Base-by-base conservation (phyloP, 2,329 filamentous ascomycete species). In the Hymenoscyphus albidus region DNA sequence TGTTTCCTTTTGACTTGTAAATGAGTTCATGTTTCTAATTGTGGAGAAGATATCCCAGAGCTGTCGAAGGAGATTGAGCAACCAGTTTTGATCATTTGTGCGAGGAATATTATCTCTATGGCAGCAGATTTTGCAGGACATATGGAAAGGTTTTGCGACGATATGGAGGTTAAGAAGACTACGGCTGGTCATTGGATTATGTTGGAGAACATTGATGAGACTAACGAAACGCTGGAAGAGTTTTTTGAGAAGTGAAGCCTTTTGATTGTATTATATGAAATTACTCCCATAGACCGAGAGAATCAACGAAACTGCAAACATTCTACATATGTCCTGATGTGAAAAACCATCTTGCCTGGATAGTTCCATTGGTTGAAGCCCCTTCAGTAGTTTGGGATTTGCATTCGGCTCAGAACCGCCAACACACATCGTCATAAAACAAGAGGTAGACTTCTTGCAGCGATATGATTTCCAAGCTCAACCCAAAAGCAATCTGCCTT, bases 181-280 rank as follows among this genome's bases (percentile, higher is more conserved):
- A 59, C 68, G 2, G 59, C 59, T 1, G 65, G 68, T 5, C 68
- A 70, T 65, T 71, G 67, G 70, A 60, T 70, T 35, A 63, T 64
- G 65, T 22, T 71, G 22, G 64, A 70, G 62, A 64, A 55, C 18
- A 18, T 59, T 22, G 62, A 67, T 32, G 68, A 69, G 62, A 61
- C 62, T 1, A 70, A 69, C 51, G 18, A 27, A 6, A 51, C 22
- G 44, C 22, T 51, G 44, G 44, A 51, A 22, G 9, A 4, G 18
- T 27, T 51, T 51, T 51, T 51, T 51, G 12, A 51, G 44, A 51
- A 51, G 44, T 51, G 44, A 51, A 27, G 27, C 27, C n/a, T n/a
- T 16, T 44, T 16, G 13, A 18, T 35, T 35, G 35, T 35, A 35
- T 6, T 35, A 35, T 35, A 35, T 35, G 9, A 35, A 35, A 35